Percentiles rank a stretch among this genome's conserved stretches.
phyloP scores from a whole-genome alignment of 2,329 filamentous ascomycete species.

The Exophiala lecanii-corni region DNA sequence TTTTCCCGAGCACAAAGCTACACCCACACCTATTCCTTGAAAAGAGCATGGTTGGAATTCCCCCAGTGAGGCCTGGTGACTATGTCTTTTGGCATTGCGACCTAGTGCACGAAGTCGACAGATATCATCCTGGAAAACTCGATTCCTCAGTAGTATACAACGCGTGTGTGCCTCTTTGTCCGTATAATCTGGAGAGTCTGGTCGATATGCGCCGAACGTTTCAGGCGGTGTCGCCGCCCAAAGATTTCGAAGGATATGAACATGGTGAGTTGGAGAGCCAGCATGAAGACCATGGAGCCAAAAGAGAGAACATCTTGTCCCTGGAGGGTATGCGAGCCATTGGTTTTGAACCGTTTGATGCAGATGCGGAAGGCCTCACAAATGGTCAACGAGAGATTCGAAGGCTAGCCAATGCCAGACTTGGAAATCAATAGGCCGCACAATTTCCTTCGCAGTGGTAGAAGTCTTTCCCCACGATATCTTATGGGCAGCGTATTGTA shows the following conservation, averaged over 20 bases:
- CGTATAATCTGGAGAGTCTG: conserved; percentile 23
- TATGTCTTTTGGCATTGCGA: conserved; percentile 30
- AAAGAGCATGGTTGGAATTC: conserved; percentile 22
- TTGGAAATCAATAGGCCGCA: no score
- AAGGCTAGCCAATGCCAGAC: conserved; percentile 17
- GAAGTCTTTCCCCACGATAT: no score
- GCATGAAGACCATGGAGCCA: conserved; percentile 20
- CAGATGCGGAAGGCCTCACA: conserved; percentile 20
- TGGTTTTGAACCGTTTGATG: conserved; percentile 22
- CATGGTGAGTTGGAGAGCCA: conserved; percentile 9
- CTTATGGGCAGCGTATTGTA: no score
- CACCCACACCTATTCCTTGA: conserved; percentile 24
- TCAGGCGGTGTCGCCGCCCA: conserved; percentile 13
- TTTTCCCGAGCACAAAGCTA: conserved; percentile 18
- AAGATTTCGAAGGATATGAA: conserved; percentile 15
- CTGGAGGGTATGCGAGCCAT: conserved; percentile 19
- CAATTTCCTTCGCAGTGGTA: no score
- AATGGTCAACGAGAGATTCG: conserved; percentile 20
- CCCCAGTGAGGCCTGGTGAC: conserved; percentile 24
- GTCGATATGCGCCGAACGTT: conserved; percentile 18
- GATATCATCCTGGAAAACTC: conserved; percentile 20
- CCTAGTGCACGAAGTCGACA: conserved; percentile 27
- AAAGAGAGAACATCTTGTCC: conserved; percentile 20
- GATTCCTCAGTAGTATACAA: conserved; percentile 28
- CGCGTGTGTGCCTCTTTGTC: conserved; percentile 21